Conservation (phyloP, 345 rosid species). For the Mercurialis annua region DNA sequence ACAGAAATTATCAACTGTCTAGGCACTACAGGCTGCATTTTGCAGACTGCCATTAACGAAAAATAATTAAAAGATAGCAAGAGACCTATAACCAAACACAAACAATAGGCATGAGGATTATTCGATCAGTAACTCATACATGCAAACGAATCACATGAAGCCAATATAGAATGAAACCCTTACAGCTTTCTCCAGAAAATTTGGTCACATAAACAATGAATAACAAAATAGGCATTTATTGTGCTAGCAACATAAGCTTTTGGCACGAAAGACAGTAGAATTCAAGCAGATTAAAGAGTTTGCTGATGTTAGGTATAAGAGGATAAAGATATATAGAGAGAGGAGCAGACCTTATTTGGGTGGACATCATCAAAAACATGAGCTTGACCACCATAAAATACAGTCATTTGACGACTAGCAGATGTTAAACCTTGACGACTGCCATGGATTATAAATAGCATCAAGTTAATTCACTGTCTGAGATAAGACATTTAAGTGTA, state of each 20-base stretch:
- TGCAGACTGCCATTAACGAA: no score
- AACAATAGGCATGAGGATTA: no score
- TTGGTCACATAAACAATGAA: slow-evolving; percentile 8
- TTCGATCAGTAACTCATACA: no score
- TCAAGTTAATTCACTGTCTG: not conserved
- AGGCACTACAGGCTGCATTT: no score
- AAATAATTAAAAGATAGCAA: no score
- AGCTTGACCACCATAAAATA: slow-evolving; percentile 98
- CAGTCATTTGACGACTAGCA: slow-evolving; percentile 78
- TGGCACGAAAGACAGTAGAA: not conserved
- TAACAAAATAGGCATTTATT: not conserved
- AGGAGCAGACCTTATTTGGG: slow-evolving; percentile 70
- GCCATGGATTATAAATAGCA: slow-evolving; percentile 15
- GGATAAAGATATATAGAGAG: not conserved
- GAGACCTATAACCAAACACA: no score
- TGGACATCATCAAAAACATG: slow-evolving; percentile 98
- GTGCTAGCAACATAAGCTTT: slow-evolving; percentile 6
- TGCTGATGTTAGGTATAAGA: not conserved
- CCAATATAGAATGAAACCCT: not conserved
- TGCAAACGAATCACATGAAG: no score
- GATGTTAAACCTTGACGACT: slow-evolving; percentile 56
- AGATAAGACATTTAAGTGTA: not conserved
- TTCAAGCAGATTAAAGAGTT: slow-evolving; percentile 4
- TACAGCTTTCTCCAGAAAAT: not conserved
- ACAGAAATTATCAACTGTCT: no score